Percentiles rank a stretch among this genome's conserved stretches.
Conservation (phyloP, 2,329 filamentous ascomycete species). For the Fusarium kyushuense region DNA sequence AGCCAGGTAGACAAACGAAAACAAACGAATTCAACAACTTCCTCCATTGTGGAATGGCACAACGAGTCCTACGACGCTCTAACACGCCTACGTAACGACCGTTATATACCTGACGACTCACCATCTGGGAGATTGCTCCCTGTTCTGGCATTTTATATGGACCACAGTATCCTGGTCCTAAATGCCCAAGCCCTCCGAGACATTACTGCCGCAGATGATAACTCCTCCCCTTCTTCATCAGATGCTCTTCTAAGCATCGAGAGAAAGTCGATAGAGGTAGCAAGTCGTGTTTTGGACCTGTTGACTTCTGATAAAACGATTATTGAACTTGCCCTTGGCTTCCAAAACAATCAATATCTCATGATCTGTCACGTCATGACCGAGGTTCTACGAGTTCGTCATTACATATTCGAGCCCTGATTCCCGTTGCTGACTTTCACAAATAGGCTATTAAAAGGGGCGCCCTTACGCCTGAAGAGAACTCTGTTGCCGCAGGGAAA, state of each 20-base stretch:
- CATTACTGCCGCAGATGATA: background rate
- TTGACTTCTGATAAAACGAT: background rate
- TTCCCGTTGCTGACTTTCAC: rapidly evolving
- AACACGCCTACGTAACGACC: background rate
- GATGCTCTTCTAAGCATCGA: conserved; percentile 1
- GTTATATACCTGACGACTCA: background rate
- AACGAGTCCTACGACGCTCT: conserved; percentile 5
- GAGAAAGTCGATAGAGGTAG: conserved; percentile 2
- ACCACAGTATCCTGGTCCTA: conserved; percentile 8
- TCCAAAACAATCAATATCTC: conserved; percentile 23
- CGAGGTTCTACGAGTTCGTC: background rate
- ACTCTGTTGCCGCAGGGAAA: conserved; percentile 6
- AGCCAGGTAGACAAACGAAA: conserved; percentile 16
- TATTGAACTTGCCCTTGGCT: conserved; percentile 5
- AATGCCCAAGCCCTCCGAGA: conserved; percentile 14
- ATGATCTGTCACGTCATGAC: conserved; percentile 21
- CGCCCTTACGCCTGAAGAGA: background rate
- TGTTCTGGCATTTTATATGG: conserved; percentile 9
- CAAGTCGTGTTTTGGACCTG: background rate
- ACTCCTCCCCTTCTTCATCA: background rate
- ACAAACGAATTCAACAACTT: background rate
- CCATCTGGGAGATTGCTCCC: conserved; percentile 13
- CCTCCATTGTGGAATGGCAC: conserved; percentile 17
- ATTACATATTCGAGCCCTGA: rapidly evolving
- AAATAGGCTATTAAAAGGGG: conserved; percentile 16